Percentiles rank a stretch among this genome's conserved stretches.
Conservation (phyloP, 2,329 filamentous ascomycete genomes). For the Fusarium brevicatenulatum region DNA sequence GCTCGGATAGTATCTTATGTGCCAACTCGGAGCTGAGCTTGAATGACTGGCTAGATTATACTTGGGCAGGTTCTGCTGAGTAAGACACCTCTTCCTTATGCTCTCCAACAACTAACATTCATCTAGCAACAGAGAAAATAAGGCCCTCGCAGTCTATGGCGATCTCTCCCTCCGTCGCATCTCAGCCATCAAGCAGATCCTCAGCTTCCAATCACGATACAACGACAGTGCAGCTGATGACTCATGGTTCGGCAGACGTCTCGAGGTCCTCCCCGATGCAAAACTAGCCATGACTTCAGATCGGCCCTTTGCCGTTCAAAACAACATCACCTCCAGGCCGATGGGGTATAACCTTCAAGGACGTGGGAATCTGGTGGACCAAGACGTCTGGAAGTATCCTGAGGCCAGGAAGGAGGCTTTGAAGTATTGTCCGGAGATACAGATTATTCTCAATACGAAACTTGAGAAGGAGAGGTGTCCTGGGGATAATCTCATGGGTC, state of each 20-base stretch:
- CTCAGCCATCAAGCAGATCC: neutral
- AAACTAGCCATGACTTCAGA: neutral
- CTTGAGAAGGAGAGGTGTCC: neutral
- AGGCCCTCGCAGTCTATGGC: neutral
- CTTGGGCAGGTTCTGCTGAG: neutral
- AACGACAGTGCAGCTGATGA: neutral
- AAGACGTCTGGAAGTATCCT: neutral
- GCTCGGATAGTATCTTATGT: neutral
- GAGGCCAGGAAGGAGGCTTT: neutral
- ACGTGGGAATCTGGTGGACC: neutral
- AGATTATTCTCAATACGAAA: neutral
- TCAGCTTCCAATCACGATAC: neutral
- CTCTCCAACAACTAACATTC: rapidly evolving
- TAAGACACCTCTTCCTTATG: rapidly evolving
- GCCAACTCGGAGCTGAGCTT: neutral
- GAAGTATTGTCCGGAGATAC: neutral
- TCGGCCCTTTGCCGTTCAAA: neutral
- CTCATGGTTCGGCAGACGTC: neutral
- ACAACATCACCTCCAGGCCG: neutral
- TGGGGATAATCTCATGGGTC: neutral
- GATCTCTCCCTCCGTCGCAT: neutral
- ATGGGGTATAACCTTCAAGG: neutral
- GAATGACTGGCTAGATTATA: neutral
- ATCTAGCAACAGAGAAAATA: neutral
- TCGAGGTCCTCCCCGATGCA: neutral